Percentiles rank a stretch among this genome's conserved stretches.
phyloP scores from a whole-genome alignment of 805 yeast species.

The Starmera caribaea region DNA sequence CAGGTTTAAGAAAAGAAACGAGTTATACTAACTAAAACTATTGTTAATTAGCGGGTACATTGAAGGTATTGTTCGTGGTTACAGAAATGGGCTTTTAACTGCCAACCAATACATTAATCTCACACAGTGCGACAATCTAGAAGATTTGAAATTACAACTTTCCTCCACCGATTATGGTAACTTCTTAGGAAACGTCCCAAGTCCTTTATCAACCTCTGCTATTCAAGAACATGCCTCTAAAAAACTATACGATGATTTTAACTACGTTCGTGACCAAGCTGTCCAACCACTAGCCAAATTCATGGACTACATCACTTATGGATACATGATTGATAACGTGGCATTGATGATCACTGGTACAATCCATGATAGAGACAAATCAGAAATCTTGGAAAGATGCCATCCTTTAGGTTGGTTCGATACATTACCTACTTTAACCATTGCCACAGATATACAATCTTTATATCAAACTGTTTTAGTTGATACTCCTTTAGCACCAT shows the following conservation, averaged over 20 bases:
- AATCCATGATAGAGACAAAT: conserved; percentile 84
- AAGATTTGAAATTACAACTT: conserved; percentile 87
- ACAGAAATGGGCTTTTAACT: conserved; percentile 73
- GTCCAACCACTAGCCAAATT: conserved; percentile 72
- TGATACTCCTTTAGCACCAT: conserved; percentile 97
- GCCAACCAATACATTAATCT: conserved; percentile 79
- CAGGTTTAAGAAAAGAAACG: too few relatives aligned
- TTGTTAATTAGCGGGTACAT: conserved; percentile 80
- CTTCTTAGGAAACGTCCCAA: conserved; percentile 72
- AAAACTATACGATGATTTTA: conserved; percentile 74
- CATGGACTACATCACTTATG: conserved; percentile 87
- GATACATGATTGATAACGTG: conserved; percentile 98
- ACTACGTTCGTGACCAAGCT: conserved; percentile 76
- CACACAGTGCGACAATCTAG: conserved; percentile 92
- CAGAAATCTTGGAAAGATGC: conserved; percentile 81
- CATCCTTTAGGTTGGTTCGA: conserved; percentile 99
- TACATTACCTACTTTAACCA: conserved; percentile 87
- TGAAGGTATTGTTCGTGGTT: conserved; percentile 93
- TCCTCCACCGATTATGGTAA: conserved; percentile 95
- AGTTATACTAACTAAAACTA: too few relatives aligned
- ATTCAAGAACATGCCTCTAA: conserved; percentile 72
- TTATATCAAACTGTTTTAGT: conserved; percentile 85
- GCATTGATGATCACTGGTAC: conserved; percentile 95
- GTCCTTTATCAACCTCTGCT: conserved; percentile 77
- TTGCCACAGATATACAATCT: conserved; percentile 92